phyloP scores from a whole-genome alignment of 306 rosid genomes.

The Cotoneaster glaucophyllus region DNA sequence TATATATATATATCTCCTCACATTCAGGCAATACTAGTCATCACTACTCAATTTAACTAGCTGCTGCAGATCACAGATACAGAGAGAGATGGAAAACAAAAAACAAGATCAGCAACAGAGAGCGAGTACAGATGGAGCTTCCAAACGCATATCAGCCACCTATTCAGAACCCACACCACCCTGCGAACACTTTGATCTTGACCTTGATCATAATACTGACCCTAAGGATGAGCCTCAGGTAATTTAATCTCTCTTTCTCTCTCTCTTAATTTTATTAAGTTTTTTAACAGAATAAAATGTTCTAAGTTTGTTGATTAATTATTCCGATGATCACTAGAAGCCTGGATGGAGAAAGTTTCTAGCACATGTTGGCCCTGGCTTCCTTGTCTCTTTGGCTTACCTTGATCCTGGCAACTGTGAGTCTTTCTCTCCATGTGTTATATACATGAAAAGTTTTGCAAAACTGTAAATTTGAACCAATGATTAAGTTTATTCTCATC shows the following conservation, averaged over 20 bases:
- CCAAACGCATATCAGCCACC: conserved; percentile 35
- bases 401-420: conserved; percentile 86
- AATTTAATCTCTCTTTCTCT: not conserved
- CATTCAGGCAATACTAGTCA: too few relatives aligned
- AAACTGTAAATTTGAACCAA: too few relatives aligned
- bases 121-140: conserved; percentile 5
- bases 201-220: not conserved
- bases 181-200: not conserved
- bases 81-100: conserved; percentile 10
- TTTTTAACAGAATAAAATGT: not conserved
- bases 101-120: conserved; percentile 2
- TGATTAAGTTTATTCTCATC: not conserved
- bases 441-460: too few relatives aligned
- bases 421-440: not conserved
- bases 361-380: conserved; percentile 68
- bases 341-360: conserved; percentile 69
- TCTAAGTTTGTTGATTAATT: not conserved
- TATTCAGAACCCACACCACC: not conserved
- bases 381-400: conserved; percentile 85
- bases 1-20: not conserved
- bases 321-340: conserved; percentile 23
- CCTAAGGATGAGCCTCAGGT: not conserved
- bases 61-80: not conserved
- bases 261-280: not conserved
- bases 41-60: not conserved